Base-by-base conservation (phyloP, 768 basidiomycete species). In the Trametes punicea region DNA sequence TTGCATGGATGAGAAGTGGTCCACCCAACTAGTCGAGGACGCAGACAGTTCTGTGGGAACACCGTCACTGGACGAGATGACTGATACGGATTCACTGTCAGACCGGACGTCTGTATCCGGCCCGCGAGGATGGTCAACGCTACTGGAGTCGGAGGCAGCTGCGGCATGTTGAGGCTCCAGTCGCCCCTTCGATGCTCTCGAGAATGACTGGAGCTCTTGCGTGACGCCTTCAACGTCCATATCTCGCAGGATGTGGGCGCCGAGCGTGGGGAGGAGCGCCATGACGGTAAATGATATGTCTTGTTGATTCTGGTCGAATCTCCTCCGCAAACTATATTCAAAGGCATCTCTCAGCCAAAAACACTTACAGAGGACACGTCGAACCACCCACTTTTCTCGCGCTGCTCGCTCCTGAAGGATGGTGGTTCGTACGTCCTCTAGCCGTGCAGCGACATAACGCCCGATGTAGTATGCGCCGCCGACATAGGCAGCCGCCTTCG, bases 181-280 rank as follows among this genome's bases (percentile, higher is more conserved):
- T 8, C 40, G 36, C 8, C 45, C 36, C 59, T 68, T 54, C 51
- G 70, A 36, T 2, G 74, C 66, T 42, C 68, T 78, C 50, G 74
- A 80, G 59, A 71, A 69, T 11, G 73, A 69, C 63, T 81, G 80
- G 18, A 83, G 64, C 59, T 78, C 85, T 15, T 77, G 68, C 0
- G 86, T 90, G 11, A 90, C 70, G 0, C 74, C 74, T 60, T 93
- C 90, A 16, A 93, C 87, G 60, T 93, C 84, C 82, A 93, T 87
- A 27, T 81, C 81, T 21, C 76, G 73, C n/a, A 88, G 70, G 11
- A 93, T 75, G 57, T 85, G 82, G 13, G 78, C 72, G 6, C 82
- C 78, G 16, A 92, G 77, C 1, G 85, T 84, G 2, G 86, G 84
- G 16, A 90, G 69, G 36, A 87, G 76, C 0, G 87, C 83, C 66